Evolutionary conservation across 768 basidiomycete species (phyloP).

Genomic region (Leccinum fibrillosum): DNA sequence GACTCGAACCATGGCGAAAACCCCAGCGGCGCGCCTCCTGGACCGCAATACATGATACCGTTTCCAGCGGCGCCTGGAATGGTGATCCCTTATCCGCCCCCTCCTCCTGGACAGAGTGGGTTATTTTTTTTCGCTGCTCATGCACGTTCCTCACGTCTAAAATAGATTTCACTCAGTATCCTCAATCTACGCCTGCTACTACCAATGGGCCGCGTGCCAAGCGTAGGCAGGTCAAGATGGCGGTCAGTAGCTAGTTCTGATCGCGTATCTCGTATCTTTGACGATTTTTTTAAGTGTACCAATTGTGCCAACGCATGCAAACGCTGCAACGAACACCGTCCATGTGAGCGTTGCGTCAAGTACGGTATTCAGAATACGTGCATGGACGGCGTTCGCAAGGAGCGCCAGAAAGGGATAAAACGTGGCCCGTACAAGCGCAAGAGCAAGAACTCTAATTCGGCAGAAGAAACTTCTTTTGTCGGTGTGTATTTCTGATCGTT

Average conservation of each 20-base stretch:
- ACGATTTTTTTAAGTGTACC: slow-evolving; percentile 40
- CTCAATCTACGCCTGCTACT: slow-evolving; percentile 22
- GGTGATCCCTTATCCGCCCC: slow-evolving; percentile 42
- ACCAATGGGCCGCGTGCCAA: slow-evolving; percentile 34
- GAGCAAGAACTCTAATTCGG: slow-evolving; percentile 28
- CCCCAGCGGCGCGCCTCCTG: slow-evolving; percentile 26
- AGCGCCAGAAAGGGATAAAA: slow-evolving; percentile 59
- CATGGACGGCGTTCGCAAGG: slow-evolving; percentile 59
- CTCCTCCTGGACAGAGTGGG: slow-evolving; percentile 37
- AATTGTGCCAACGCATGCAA: slow-evolving; percentile 58
- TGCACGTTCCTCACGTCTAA: slow-evolving; percentile 13
- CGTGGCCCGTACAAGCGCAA: slow-evolving; percentile 59
- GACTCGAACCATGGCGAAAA: slow-evolving; percentile 34
- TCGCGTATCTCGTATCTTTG: slow-evolving; percentile 1
- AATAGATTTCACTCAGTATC: slow-evolving; percentile 32
- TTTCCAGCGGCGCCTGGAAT: slow-evolving; percentile 39
- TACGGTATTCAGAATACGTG: slow-evolving; percentile 59
- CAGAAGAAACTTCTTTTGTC: slow-evolving; percentile 23
- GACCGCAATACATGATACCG: slow-evolving; percentile 36
- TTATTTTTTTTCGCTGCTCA: slow-evolving; percentile 1
- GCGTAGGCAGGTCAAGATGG: slow-evolving; percentile 59
- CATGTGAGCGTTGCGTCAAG: slow-evolving; percentile 62
- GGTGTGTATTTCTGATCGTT: slow-evolving; percentile 14
- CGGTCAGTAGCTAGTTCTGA: slow-evolving; percentile 35
- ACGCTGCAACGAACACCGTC: slow-evolving; percentile 55